Base-by-base conservation (phyloP, 2,329 filamentous ascomycete genomes). In the Neodidymelliopsis sp. region DNA sequence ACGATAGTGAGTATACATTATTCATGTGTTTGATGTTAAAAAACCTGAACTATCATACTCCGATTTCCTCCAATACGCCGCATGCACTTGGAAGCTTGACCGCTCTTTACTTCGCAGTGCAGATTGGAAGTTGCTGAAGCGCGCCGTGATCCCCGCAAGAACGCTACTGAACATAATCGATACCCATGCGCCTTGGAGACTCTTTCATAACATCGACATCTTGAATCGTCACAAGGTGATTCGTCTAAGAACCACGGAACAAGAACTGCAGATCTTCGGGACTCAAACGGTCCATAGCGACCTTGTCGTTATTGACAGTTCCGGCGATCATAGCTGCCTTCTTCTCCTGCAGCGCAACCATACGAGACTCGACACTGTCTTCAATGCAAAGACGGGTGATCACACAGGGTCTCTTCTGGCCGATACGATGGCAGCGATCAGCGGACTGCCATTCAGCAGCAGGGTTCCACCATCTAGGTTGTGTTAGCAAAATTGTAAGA, bases 381-480 rank as follows among this genome's bases (percentile, higher is more conserved):
- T 99, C 93, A 54, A 99, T 97, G 69, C 91, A 95, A 9, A 99
- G 84, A 20, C 94, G 86, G 1, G 92, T 97, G 63, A 99, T 96
- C 25, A 90, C 90, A 70, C 94, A 97, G 20, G 93, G 93, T 6
- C 94, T 88, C 35, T 87, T 90, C 77, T 99, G 94, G 23, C 94
- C 94, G 61, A 97, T 99, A 46, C 94, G 91, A 75, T 97, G 94
- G 60, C 78, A 80, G 37, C 78, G 77, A 56, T 99, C 94, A 2
- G 94, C 94, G 54, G 89, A 94, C 75, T 99, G 94, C 94, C 94
- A 99, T 76, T 99, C 94, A 0, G 93, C 93, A n/a, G 92, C 92
- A n/a, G 94, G 94, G 62, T 97, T 97, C 94, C 94, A 99, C 94
- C 94, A 97, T 61, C 89, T 91, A 59, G 25, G 54, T 23, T 11